Base-by-base conservation (phyloP, 2,329 filamentous ascomycete species). In the Clonostachys byssicola region DNA sequence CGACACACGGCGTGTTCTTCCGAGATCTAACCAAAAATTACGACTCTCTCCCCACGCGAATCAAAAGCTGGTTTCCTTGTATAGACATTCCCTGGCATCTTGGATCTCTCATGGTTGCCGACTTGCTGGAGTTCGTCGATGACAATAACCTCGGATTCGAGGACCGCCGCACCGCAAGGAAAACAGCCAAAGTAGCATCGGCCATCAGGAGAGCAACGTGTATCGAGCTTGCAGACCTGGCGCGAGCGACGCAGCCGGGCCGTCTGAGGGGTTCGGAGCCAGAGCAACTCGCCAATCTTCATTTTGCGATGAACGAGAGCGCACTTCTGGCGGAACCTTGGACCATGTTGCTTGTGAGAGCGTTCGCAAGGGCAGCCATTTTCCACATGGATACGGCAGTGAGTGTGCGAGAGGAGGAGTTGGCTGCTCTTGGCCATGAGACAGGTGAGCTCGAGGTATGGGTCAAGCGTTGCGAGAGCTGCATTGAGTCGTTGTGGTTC, bases 21-120 rank as follows among this genome's bases (percentile, higher is more conserved):
- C 58, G 65, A 14, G 75, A 80, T 49, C 72, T 78, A 38, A 63
- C 79, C 12, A 60, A 67, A 3, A 61, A 77, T 49, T 78, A 80
- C 49, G 66, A 74, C 34, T 54, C 60, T 1, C 67, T 83, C 1
- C 76, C 78, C 2, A 56, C 72, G 12, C 74, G 74, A 13, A 71
- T 83, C 5, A 78, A 80, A 54, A 78, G 78, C 40, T 83, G 80
- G 80, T 82, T 81, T 50, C 70, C 80, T 13, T 75, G 78, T 45
- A 69, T 83, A 20, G 65, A 72, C 1, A 75, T 74, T 0, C 80
- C 83, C 52, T 83, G 78, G 73, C 75, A 81, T 51, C 71, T 82
- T 4, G 80, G 72, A 3, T 69, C 71, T 0, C 68, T 83, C 40
- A 64, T 82, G 20, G 61, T 83, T 5, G 75, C 77, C 34, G 79